Conservation (phyloP, 768 basidiomycete species). For the Kwoniella sp. region DNA sequence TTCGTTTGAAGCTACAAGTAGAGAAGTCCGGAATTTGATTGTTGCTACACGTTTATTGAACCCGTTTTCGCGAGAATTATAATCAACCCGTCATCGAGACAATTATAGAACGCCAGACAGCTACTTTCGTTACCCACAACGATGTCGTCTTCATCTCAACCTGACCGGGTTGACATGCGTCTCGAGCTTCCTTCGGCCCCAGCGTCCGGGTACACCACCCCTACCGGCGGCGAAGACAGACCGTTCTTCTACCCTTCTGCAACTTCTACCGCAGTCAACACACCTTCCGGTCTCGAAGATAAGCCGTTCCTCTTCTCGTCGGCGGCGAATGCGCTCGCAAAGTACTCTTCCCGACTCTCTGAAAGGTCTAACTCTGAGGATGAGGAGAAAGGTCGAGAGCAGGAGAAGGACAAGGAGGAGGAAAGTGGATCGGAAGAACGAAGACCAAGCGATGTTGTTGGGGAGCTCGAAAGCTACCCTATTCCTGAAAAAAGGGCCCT, state of each 20-base stretch:
- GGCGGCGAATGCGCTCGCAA: neutral
- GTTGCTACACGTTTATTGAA: neutral
- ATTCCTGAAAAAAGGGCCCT: conserved; percentile 7
- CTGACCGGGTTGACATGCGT: neutral
- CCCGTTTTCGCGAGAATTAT: neutral
- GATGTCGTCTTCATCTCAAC: neutral
- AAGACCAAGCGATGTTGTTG: conserved; percentile 1
- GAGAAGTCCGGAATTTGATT: neutral
- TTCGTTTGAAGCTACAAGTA: neutral
- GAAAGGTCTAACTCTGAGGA: neutral
- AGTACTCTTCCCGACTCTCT: neutral
- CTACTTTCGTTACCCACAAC: neutral
- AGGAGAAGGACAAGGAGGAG: conserved; percentile 6
- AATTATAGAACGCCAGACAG: neutral
- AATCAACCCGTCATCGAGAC: too few species aligned
- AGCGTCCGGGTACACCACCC: neutral
- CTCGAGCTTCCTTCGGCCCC: conserved; percentile 1
- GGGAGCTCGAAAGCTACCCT: conserved; percentile 11
- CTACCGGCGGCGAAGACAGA: conserved; percentile 8
- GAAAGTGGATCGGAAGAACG: neutral
- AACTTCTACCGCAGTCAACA: conserved; percentile 15
- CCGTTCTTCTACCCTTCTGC: conserved; percentile 14
- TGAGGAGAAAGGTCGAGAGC: neutral
- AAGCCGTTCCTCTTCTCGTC: conserved; percentile 21
- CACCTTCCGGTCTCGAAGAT: conserved; percentile 15